Percentiles rank a stretch among this genome's conserved stretches.
Conservation (phyloP, 1,139 yeast genomes). For the Pichia sp. region DNA sequence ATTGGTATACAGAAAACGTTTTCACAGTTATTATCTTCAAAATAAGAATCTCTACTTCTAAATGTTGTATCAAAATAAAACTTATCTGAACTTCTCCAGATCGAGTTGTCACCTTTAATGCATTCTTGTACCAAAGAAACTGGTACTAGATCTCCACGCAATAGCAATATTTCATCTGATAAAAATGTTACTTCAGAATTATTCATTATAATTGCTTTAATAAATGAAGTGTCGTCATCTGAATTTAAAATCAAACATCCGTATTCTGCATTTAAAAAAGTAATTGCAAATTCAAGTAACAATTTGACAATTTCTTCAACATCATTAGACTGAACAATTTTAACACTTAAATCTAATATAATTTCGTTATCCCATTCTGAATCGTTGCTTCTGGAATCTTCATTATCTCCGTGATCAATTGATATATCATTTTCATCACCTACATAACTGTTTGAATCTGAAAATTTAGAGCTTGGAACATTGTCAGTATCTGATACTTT, state of each 20-base stretch:
- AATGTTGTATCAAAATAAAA: constrained; percentile 34
- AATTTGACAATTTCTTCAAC: constrained; percentile 36
- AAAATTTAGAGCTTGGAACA: neutral
- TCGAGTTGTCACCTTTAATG: constrained; percentile 35
- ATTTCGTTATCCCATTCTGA: constrained; percentile 20
- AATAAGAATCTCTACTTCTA: constrained; percentile 39
- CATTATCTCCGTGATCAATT: neutral
- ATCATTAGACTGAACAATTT: constrained; percentile 43
- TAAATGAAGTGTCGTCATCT: constrained; percentile 33
- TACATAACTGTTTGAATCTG: neutral
- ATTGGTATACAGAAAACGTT: constrained; percentile 45
- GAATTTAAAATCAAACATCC: constrained; percentile 32
- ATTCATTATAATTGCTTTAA: constrained; percentile 41
- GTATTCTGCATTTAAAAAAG: constrained; percentile 25
- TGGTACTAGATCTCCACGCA: constrained; percentile 43
- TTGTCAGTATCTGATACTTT: neutral
- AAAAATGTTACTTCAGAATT: constrained; percentile 34
- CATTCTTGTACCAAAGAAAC: constrained; percentile 37
- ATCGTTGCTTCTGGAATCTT: constrained; percentile 1
- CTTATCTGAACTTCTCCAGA: constrained; percentile 36
- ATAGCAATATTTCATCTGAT: constrained; percentile 37
- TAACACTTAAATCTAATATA: constrained; percentile 41
- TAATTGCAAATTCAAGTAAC: constrained; percentile 38
- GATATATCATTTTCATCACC: neutral
- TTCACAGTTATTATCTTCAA: constrained; percentile 32